A percentile compares a stretch with the other conserved stretches of the same genome.
phyloP scores from a whole-genome alignment of 768 basidiomycete genomes.

The Leccinum longicurvipes region DNA sequence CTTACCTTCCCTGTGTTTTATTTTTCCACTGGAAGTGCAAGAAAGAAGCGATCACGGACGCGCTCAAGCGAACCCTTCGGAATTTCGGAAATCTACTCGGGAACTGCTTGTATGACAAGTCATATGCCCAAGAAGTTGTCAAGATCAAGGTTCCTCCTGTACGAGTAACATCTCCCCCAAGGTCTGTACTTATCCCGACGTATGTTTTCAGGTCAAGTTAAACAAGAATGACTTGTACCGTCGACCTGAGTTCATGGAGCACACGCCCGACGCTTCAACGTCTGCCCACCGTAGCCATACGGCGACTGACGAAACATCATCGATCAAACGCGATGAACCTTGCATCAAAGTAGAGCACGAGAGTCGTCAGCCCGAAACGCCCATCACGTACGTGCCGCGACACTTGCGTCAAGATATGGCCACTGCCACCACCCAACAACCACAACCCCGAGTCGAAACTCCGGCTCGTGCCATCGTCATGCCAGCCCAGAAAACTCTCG shows the following conservation, averaged over 20 bases:
- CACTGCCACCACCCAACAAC: conserved; percentile 6
- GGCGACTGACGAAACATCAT: background rate
- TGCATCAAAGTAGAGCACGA: conserved; percentile 20
- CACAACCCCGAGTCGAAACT: conserved; percentile 5
- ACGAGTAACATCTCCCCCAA: conserved; percentile 26
- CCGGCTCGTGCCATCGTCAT: background rate
- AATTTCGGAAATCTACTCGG: conserved; percentile 95
- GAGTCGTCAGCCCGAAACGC: conserved; percentile 9
- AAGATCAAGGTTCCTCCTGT: conserved; percentile 88
- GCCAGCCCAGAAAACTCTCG: background rate
- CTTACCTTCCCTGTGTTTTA: background rate
- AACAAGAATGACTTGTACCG: conserved; percentile 66
- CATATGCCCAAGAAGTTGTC: conserved; percentile 75
- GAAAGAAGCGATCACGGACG: conserved; percentile 98
- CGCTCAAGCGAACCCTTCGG: conserved; percentile 82
- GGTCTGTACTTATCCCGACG: background rate
- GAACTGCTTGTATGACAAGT: conserved; percentile 96
- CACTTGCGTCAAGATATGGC: conserved; percentile 35
- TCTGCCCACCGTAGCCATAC: background rate
- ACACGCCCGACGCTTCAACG: conserved; percentile 27
- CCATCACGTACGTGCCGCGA: conserved; percentile 37
- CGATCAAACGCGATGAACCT: background rate
- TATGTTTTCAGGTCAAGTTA: conserved; percentile 46
- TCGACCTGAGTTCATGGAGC: conserved; percentile 64
- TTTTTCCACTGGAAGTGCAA: conserved; percentile 62